These are phyloP conservation scores for Pichia sp. DNA, from an alignment of 1,139 yeast species.

Conservation along the genomic window DNA sequence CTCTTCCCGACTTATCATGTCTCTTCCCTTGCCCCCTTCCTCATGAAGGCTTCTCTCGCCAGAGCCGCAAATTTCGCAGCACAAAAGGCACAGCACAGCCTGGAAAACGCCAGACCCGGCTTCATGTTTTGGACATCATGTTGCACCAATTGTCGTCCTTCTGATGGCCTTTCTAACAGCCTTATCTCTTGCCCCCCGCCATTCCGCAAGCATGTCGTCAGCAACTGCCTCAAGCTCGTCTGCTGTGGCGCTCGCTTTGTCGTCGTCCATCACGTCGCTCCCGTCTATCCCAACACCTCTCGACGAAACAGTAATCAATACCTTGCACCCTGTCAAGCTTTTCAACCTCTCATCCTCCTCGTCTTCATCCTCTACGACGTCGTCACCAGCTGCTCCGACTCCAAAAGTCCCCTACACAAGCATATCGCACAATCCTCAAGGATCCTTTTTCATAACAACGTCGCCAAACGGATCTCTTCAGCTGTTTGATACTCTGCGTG, in stretches of 20 bases:
- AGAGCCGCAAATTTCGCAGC: neutral
- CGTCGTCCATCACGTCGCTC: constrained; percentile 8
- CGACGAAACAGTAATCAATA: neutral
- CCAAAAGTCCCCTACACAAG: constrained; percentile 51
- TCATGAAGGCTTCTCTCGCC: neutral
- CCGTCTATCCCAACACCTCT: constrained; percentile 12
- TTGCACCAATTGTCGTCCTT: too few relatives aligned
- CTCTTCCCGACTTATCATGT: neutral
- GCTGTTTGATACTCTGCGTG: constrained; percentile 72
- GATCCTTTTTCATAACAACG: constrained; percentile 72
- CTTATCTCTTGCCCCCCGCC: too few relatives aligned
- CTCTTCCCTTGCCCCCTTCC: neutral
- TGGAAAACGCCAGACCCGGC: neutral
- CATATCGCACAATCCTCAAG: constrained; percentile 80
- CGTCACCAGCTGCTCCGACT: constrained; percentile 35
- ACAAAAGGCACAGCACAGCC: neutral
- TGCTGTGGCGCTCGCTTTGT: neutral
- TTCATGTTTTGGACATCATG: too few relatives aligned
- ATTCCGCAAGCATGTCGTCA: neutral
- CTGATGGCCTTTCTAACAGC: too few relatives aligned
- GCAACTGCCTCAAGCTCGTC: neutral
- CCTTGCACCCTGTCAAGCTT: constrained; percentile 48
- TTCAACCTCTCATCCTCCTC: constrained; percentile 59
- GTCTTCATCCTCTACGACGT: constrained; percentile 38
- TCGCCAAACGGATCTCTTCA: constrained; percentile 83